Conservation (phyloP, 441 rosid genomes). For the Erodium trifolium region DNA sequence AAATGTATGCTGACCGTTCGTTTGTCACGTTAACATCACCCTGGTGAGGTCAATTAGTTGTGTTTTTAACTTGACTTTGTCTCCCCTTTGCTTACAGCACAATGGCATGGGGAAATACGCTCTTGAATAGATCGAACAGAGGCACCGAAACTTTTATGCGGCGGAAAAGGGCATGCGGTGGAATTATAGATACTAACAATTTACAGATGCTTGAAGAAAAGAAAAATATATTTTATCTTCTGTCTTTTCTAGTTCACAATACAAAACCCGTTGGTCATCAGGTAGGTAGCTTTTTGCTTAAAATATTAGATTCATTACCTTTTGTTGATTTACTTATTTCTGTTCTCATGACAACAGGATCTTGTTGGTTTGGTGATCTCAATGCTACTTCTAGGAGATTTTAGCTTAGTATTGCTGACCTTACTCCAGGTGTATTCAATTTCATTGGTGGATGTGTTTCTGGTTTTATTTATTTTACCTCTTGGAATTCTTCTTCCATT, state of each 20-base stretch:
- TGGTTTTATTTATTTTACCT: slow-evolving; percentile 83
- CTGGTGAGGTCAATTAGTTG: slow-evolving; percentile 11
- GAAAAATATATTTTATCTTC: slow-evolving; percentile 80
- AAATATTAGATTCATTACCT: not conserved
- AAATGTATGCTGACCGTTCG: not conserved
- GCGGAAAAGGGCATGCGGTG: slow-evolving; percentile 58
- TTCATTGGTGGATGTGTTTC: slow-evolving; percentile 72
- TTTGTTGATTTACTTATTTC: slow-evolving; percentile 8
- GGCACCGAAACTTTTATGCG: slow-evolving; percentile 37
- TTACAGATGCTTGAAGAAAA: slow-evolving; percentile 77
- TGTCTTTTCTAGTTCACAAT: slow-evolving; percentile 89
- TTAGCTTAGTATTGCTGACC: slow-evolving; percentile 97
- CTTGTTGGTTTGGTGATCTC: slow-evolving; percentile 99
- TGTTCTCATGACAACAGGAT: slow-evolving; percentile 52
- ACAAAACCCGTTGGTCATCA: slow-evolving; percentile 99
- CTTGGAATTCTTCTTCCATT: slow-evolving; percentile 94
- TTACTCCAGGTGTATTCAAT: slow-evolving; percentile 93
- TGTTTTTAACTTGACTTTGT: slow-evolving; percentile 25
- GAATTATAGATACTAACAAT: slow-evolving; percentile 62
- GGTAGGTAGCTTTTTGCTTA: slow-evolving; percentile 33
- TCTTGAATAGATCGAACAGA: slow-evolving; percentile 37
- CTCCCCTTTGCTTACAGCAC: slow-evolving; percentile 30
- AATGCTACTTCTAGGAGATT: slow-evolving; percentile 92
- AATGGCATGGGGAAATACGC: slow-evolving; percentile 33
- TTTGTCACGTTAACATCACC: no score